These are phyloP conservation scores for Podila epigama DNA, from an alignment of 192 early-diverging fungal species.

Conservation along the genomic window DNA sequence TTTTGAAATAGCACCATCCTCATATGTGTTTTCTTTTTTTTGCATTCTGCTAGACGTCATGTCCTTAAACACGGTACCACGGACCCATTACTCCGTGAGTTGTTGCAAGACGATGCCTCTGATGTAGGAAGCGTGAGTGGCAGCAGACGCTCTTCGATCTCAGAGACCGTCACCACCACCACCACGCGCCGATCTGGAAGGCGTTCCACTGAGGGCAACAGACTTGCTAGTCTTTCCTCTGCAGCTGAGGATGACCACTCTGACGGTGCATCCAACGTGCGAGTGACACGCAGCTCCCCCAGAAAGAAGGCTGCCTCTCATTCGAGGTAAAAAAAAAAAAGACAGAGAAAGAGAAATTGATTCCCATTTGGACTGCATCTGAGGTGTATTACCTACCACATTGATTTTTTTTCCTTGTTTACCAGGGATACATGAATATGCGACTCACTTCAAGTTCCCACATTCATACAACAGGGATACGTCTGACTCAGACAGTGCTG, in stretches of 20 bases:
- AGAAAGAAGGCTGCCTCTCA: neutral
- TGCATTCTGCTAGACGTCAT: neutral
- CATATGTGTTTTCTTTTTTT: neutral
- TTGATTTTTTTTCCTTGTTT: neutral
- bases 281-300: neutral
- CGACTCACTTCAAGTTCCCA: neutral
- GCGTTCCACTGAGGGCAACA: neutral
- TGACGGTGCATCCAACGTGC: neutral
- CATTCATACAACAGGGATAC: neutral
- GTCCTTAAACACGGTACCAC: neutral
- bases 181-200: neutral
- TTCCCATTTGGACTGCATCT: neutral
- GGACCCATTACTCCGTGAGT: neutral
- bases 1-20: neutral
- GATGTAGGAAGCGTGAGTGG: too few species aligned
- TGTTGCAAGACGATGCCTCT: neutral
- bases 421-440: neutral
- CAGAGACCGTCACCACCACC: neutral
- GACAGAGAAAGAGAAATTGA: too few species aligned
- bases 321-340: too few species aligned
- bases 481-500: constrained; percentile 7
- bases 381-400: neutral
- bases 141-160: neutral
- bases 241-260: neutral
- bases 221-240: neutral